Evolutionary conservation across 2,329 filamentous ascomycete species (phyloP), one percentile per base, ranked within the genome.

Genomic region (Xylaria sp.): DNA sequence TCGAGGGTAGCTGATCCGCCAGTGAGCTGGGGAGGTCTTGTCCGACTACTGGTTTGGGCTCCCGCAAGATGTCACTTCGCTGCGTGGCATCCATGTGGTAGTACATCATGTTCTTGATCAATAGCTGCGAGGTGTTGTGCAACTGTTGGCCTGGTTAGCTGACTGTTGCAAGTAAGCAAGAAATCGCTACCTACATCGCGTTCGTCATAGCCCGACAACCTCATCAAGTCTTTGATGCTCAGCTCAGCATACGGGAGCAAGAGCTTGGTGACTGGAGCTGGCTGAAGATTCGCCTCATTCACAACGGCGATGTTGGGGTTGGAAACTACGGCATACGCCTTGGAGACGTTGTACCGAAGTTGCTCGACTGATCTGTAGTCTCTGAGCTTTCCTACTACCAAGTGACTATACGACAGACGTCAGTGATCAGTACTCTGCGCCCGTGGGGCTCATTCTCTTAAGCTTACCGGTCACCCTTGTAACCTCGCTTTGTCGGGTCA

Each of bases 41-140:
- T 11, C 34, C 49, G 2, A 52, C 30, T 6, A 42, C 37, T 13
- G 35, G 52, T 13, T n/a, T 16, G n/a, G 52, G 39, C 11, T 44
- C 39, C n/a, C 37, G 35, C 35, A 44, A 16, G 18, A 53, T 19
- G 4, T 42, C 44, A 35, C 44, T 19, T 9, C 52, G n/a, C 16
- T 53, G 35, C 2, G 37, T 34, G 6, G 10, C 19, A 44, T 53
- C 52, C 52, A 53, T 53, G 39, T 53, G 52, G 11, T 53, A 53
- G n/a, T 53, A 53, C 52, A 53, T 53, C 52, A 53, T 53, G 52
- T 53, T 44, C 19, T 53, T 42, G 39, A 53, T 53, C 23, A 53
- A 5, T 6, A 44, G 16, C 39, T 53, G 52, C 9, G 37, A 42
- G 39, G 52, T 23, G 18, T 52, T 52, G 30, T 52, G 49, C 30